Conservation (phyloP, 2,329 filamentous ascomycete genomes). For the Byssothecium circinans region DNA sequence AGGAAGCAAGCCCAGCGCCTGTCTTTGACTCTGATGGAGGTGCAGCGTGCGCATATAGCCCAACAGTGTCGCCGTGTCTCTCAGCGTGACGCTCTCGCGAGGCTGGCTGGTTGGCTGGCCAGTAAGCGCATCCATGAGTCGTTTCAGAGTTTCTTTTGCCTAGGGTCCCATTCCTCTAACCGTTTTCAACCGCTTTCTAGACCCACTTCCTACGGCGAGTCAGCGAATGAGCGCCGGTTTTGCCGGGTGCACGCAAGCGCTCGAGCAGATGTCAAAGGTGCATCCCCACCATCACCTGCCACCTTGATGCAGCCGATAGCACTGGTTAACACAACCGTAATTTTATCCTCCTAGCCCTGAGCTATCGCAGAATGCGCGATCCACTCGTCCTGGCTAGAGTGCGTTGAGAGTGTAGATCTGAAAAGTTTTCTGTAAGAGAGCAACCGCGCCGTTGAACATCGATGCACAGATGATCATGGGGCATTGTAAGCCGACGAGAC, state of each 20-base stretch:
- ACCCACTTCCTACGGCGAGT: constrained; percentile 21
- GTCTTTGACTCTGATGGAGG: neutral
- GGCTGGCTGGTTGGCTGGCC: constrained; percentile 14
- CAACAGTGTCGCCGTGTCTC: neutral
- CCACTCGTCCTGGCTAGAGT: constrained; percentile 1
- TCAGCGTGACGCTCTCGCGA: constrained; percentile 35
- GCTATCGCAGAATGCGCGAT: constrained; percentile 11
- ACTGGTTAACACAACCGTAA: constrained; percentile 30
- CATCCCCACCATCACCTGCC: constrained; percentile 26
- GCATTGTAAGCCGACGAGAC: constrained; percentile 10
- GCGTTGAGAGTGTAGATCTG: constrained; percentile 1
- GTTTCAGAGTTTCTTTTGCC: constrained; percentile 42
- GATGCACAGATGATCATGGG: constrained; percentile 11
- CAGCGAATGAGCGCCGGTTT: constrained; percentile 29
- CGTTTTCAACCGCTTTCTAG: constrained; percentile 20
- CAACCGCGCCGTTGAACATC: constrained; percentile 14
- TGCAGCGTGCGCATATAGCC: neutral
- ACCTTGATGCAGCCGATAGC: constrained; percentile 31
- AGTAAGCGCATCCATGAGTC: constrained; percentile 30
- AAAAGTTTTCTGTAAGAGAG: constrained; percentile 8
- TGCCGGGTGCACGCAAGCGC: constrained; percentile 35
- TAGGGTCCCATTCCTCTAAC: constrained; percentile 25
- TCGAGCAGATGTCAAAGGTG: constrained; percentile 21
- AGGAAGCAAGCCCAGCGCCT: neutral
- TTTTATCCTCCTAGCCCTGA: constrained; percentile 14